A percentile compares a stretch with the other conserved stretches of the same genome.
phyloP scores from a whole-genome alignment of 257 asterid species.

The Solanum chiquidenum region DNA sequence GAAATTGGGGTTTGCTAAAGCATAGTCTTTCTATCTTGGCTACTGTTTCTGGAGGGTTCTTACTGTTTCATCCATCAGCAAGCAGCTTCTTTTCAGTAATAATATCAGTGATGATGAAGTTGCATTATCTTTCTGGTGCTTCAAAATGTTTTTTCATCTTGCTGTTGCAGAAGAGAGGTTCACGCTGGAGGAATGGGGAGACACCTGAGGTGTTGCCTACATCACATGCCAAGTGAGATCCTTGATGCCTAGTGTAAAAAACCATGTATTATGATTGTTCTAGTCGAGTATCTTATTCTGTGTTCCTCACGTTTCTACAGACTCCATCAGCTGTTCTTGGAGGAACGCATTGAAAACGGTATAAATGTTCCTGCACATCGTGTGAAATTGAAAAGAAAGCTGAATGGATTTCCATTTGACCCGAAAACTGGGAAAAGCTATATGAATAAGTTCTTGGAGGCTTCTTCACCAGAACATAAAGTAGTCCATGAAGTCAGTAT shows the following conservation, averaged over 20 bases:
- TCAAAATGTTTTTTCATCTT: not conserved
- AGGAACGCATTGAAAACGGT: conserved; percentile 62
- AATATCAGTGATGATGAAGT: not conserved
- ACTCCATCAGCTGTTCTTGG: conserved; percentile 77
- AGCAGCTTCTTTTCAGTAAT: not conserved
- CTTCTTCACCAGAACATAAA: conserved; percentile 66
- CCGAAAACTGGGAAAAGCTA: conserved; percentile 64
- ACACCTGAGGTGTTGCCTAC: conserved; percentile 52
- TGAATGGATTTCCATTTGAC: conserved; percentile 72
- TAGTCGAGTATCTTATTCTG: not conserved
- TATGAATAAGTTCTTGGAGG: conserved; percentile 57
- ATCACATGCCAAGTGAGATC: conserved; percentile 75
- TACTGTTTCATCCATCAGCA: not conserved
- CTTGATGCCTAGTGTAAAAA: conserved; percentile 1
- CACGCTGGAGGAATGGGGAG: conserved; percentile 63
- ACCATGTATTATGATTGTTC: not conserved
- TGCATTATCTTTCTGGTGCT: not conserved
- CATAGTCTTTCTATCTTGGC: not conserved
- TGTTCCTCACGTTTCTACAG: conserved; percentile 32
- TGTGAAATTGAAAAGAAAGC: conserved; percentile 70
- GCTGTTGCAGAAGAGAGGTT: conserved; percentile 56
- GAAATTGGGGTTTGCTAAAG: not conserved
- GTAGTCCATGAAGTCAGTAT: conserved; percentile 44
- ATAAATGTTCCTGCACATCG: conserved; percentile 40
- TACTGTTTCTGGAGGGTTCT: not conserved